Conservation (phyloP, 495 filamentous ascomycete genomes). For the Evernia prunastri region DNA sequence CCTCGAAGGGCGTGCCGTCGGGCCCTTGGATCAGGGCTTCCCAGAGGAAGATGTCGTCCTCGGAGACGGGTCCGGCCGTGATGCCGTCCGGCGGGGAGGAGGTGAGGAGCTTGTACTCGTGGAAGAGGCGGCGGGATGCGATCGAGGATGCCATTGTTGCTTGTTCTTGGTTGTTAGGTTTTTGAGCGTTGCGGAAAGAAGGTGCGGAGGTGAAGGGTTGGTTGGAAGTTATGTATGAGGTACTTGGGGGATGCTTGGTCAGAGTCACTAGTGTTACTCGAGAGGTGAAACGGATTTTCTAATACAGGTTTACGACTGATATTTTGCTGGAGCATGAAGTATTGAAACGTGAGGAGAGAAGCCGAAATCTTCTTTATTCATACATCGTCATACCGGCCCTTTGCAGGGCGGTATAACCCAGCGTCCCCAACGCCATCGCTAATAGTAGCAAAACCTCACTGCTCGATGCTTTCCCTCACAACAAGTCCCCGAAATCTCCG, state of each 20-base stretch:
- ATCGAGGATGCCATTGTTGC: constrained; percentile 45
- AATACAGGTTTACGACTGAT: neutral
- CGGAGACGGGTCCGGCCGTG: constrained; percentile 83
- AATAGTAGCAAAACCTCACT: neutral
- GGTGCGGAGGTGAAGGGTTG: neutral
- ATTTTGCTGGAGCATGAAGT: neutral
- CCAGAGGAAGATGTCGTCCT: constrained; percentile 96
- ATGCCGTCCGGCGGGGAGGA: constrained; percentile 88
- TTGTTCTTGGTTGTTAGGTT: constrained; percentile 12
- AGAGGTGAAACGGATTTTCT: no score
- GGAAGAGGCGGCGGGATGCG: constrained; percentile 86
- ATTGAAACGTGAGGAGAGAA: neutral
- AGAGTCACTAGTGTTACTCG: no score
- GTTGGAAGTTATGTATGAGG: neutral
- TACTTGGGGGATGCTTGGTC: neutral
- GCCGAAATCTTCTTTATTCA: neutral
- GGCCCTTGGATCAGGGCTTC: constrained; percentile 95
- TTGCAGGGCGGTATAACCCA: neutral
- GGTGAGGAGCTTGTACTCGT: constrained; percentile 87
- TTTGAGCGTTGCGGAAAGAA: neutral
- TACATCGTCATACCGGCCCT: neutral
- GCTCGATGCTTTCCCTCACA: neutral
- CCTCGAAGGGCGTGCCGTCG: constrained; percentile 91
- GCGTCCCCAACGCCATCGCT: constrained; percentile 2
- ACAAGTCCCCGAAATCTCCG: neutral